Evolutionary conservation across 2,329 filamentous ascomycete genomes (phyloP).

Genomic region (Coniochaeta sp.): DNA sequence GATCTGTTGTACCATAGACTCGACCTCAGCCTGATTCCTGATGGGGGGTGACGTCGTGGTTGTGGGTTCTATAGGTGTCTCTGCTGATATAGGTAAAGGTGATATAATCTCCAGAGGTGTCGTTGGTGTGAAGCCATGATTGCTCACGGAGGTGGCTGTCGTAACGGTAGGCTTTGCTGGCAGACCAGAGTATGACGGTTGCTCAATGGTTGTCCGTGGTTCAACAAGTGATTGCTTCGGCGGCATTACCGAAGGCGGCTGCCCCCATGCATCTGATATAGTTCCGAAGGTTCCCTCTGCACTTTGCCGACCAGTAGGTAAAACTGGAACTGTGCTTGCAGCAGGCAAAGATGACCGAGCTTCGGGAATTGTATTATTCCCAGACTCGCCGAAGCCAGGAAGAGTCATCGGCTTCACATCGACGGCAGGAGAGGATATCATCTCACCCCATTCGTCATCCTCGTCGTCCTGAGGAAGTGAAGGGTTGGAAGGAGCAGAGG

Average conservation of each 20-base stretch:
- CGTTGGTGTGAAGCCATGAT: background rate
- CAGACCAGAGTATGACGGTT: background rate
- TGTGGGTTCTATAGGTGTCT: background rate
- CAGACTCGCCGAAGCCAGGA: background rate
- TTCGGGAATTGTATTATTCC: too few relatives aligned
- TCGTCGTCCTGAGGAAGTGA: conserved; percentile 18
- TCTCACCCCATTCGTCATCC: conserved; percentile 54
- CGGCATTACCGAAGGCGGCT: background rate
- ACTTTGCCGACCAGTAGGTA: background rate
- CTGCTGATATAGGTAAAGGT: background rate
- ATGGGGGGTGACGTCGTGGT: background rate
- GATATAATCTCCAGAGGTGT: background rate
- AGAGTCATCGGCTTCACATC: background rate
- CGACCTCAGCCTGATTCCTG: conserved; percentile 4
- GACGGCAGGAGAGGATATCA: conserved; percentile 35
- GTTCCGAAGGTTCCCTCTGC: background rate
- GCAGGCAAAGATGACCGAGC: background rate
- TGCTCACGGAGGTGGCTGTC: background rate
- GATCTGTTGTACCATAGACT: conserved; percentile 12
- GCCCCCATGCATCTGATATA: background rate
- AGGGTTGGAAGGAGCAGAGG: background rate
- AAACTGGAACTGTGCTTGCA: background rate
- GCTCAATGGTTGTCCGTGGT: background rate
- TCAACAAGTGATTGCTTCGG: background rate
- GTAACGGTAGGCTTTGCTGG: background rate